Evolutionary conservation across 176 grass and related monocot genomes (phyloP).

Genomic region (Carex cristatella): DNA sequence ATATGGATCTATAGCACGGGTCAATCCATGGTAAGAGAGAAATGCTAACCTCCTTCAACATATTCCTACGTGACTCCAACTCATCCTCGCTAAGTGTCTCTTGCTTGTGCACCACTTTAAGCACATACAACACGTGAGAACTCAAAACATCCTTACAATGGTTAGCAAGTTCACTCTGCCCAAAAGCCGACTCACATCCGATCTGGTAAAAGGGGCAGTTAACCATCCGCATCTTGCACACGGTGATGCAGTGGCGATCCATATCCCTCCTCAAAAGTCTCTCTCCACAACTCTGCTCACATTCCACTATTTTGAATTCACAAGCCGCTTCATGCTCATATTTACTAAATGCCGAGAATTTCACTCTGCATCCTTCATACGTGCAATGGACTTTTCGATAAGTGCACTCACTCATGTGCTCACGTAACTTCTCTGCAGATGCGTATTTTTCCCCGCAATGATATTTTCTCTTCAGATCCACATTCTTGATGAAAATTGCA

Average conservation of each 20-base stretch:
- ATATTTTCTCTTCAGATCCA: slow-evolving; percentile 66
- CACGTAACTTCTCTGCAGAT: slow-evolving; percentile 34
- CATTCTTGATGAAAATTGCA: slow-evolving; percentile 58
- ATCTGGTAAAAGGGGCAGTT: slow-evolving; percentile 69
- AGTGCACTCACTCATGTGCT: slow-evolving; percentile 48
- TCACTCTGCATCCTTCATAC: slow-evolving; percentile 44
- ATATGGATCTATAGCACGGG: too few relatives aligned
- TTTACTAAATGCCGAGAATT: slow-evolving; percentile 50
- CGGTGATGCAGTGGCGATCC: slow-evolving; percentile 84
- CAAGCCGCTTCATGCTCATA: slow-evolving; percentile 55
- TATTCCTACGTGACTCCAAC: slow-evolving; percentile 37
- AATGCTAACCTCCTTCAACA: slow-evolving; percentile 64
- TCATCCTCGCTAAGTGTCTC: slow-evolving; percentile 31
- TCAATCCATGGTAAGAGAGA: not conserved
- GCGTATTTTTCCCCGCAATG: slow-evolving; percentile 70
- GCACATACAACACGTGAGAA: slow-evolving; percentile 46
- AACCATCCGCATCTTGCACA: slow-evolving; percentile 74
- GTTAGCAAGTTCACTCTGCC: slow-evolving; percentile 39
- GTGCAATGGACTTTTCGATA: slow-evolving; percentile 50
- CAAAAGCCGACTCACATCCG: slow-evolving; percentile 57
- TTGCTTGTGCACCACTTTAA: slow-evolving; percentile 60
- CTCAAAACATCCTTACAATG: slow-evolving; percentile 56
- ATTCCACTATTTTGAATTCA: slow-evolving; percentile 49
- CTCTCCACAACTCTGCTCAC: slow-evolving; percentile 65
- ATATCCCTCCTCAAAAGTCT: slow-evolving; percentile 62